Conservation (phyloP, 2,329 filamentous ascomycete species). For the Aspergillus tubingensis region DNA sequence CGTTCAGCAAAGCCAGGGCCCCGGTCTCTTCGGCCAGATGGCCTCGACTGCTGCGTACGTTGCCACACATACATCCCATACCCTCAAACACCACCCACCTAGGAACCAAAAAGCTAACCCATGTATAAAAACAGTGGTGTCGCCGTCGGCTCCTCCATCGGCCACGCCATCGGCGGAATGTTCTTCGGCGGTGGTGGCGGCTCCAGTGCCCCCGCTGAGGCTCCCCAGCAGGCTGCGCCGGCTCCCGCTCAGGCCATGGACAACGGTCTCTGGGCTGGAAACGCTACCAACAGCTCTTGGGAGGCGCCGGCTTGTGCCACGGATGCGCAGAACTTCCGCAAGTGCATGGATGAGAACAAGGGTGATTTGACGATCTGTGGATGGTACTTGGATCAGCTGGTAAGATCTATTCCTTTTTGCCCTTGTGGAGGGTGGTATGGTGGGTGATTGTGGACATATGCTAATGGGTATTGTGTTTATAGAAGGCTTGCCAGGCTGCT, state of each 20-base stretch:
- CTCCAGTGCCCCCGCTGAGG: constrained; percentile 58
- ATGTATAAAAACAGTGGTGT: constrained; percentile 68
- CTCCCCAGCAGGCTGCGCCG: constrained; percentile 42
- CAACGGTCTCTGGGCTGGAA: constrained; percentile 48
- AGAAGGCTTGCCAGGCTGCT: constrained; percentile 81
- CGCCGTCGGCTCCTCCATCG: constrained; percentile 91
- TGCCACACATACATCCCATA: background rate
- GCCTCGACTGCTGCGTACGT: constrained; percentile 87
- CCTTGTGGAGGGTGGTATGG: too few relatives aligned
- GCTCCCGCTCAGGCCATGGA: constrained; percentile 56
- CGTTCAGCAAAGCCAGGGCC: constrained; percentile 61
- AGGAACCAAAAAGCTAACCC: too few relatives aligned
- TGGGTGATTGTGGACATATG: background rate
- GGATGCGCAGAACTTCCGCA: constrained; percentile 83
- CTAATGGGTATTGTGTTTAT: constrained; percentile 11
- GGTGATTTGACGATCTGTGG: constrained; percentile 95
- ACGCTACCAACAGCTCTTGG: constrained; percentile 52
- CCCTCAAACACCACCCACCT: too few relatives aligned
- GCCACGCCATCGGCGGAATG: constrained; percentile 81
- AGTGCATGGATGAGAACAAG: constrained; percentile 93
- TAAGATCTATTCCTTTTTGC: constrained; percentile 37
- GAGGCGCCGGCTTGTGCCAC: constrained; percentile 69
- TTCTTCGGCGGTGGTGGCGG: constrained; percentile 78
- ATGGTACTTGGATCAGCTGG: constrained; percentile 96
- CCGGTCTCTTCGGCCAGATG: constrained; percentile 94